Evolutionary conservation across 140 eudicot species (phyloP).

Genomic region (Erigeron philadelphicus): DNA sequence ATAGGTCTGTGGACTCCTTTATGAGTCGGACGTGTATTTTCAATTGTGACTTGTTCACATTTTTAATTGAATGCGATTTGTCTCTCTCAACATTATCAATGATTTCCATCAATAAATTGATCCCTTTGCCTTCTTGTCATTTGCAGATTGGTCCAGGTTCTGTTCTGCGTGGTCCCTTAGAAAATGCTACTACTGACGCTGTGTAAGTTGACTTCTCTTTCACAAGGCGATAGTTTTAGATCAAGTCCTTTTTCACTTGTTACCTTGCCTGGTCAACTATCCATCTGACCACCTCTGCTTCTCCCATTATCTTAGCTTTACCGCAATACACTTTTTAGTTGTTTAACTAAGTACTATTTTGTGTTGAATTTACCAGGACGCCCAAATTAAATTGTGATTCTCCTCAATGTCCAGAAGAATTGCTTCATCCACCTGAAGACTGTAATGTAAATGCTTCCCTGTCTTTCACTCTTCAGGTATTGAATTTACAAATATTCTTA

Average conservation of each 20-base stretch:
- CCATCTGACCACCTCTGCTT: neutral
- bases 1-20: neutral
- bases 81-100: neutral
- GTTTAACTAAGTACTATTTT: constrained; percentile 8
- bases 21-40: neutral
- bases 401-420: constrained; percentile 68
- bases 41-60: neutral
- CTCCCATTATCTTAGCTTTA: neutral
- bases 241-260: neutral
- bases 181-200: constrained; percentile 56
- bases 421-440: constrained; percentile 94
- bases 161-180: constrained; percentile 76
- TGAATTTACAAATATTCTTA: neutral
- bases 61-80: neutral
- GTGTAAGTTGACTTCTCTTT: constrained; percentile 47
- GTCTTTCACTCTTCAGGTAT: constrained; percentile 91
- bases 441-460: constrained; percentile 88
- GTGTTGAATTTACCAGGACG: constrained; percentile 42
- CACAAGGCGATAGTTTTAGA: neutral
- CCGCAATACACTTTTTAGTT: constrained; percentile 2
- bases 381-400: constrained; percentile 79
- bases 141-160: constrained; percentile 94
- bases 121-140: constrained; percentile 22
- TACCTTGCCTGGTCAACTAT: neutral
- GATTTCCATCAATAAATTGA: constrained; percentile 10